Evolutionary conservation across 768 basidiomycete genomes (phyloP).

Genomic region (Lactifluus volemus): DNA sequence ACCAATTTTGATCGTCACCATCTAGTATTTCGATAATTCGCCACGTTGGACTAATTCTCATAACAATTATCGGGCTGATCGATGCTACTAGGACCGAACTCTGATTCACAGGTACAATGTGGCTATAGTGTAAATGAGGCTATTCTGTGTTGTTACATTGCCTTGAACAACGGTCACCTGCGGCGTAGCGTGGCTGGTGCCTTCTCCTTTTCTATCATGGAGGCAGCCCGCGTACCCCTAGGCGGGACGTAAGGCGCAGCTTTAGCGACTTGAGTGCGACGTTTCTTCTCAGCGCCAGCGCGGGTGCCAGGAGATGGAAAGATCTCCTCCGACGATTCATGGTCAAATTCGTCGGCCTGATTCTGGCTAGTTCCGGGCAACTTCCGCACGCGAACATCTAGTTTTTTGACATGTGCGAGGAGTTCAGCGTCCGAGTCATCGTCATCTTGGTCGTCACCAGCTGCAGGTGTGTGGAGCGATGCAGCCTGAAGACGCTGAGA

Average conservation of each 20-base stretch:
- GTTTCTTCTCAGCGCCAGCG: slow-evolving; percentile 3
- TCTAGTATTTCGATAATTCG: too few relatives aligned
- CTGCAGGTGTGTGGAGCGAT: neutral
- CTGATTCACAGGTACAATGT: neutral
- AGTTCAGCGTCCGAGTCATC: slow-evolving; percentile 1
- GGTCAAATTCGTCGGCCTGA: neutral
- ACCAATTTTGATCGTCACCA: too few relatives aligned
- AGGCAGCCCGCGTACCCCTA: slow-evolving; percentile 11
- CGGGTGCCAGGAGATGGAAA: slow-evolving; percentile 6
- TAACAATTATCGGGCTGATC: neutral
- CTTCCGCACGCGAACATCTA: neutral
- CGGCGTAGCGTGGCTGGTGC: neutral
- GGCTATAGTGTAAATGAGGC: too few relatives aligned
- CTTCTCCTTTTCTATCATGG: neutral
- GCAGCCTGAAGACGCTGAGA: neutral
- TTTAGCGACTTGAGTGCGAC: neutral
- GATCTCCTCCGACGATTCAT: neutral
- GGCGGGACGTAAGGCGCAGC: neutral
- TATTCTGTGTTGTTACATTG: too few relatives aligned
- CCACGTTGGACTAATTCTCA: too few relatives aligned
- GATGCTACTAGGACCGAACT: neutral
- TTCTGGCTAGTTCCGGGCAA: neutral
- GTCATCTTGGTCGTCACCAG: neutral
- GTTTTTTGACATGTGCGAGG: neutral
- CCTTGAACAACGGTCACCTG: neutral